Conservation (phyloP, 192 early-diverging fungal species). For the Mortierella claussenii region DNA sequence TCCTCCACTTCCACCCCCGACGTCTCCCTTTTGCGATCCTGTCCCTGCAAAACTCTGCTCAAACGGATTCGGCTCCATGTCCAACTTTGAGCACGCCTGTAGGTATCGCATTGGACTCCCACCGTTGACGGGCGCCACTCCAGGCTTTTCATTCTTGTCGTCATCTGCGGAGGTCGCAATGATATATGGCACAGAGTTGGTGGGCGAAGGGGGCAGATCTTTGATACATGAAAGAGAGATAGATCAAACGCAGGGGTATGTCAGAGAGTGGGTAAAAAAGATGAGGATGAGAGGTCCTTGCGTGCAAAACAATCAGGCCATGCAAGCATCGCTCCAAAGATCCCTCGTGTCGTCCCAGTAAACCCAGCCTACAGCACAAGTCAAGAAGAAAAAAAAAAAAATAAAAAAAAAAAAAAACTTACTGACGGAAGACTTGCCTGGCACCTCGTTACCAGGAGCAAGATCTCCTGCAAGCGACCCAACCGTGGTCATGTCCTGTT, state of each 20-base stretch:
- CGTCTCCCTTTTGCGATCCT: constrained; percentile 15
- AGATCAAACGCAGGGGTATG: not conserved
- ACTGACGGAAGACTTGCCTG: constrained; percentile 25
- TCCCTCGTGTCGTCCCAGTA: too few species aligned
- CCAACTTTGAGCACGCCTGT: constrained; percentile 67
- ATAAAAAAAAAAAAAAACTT: too few species aligned
- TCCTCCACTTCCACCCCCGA: too few species aligned
- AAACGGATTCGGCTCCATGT: constrained; percentile 90
- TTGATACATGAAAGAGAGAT: not conserved
- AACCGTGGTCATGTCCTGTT: constrained; percentile 20
- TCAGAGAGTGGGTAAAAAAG: not conserved
- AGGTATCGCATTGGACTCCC: constrained; percentile 30
- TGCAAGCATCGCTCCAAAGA: too few species aligned
- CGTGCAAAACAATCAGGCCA: too few species aligned
- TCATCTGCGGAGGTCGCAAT: constrained; percentile 30
- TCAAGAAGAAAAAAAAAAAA: too few species aligned
- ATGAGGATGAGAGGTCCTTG: too few species aligned
- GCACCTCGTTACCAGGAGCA: constrained; percentile 26
- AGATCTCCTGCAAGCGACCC: constrained; percentile 25
- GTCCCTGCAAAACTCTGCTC: constrained; percentile 78
- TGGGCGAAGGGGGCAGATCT: constrained; percentile 41
- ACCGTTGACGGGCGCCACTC: constrained; percentile 18
- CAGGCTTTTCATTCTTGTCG: constrained; percentile 21
- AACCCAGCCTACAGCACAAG: too few species aligned
- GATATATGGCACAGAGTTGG: constrained; percentile 42